Evolutionary conservation across 352 stramenopile genomes (phyloP).

Genomic region (Chrysophaeum taylorii): DNA sequence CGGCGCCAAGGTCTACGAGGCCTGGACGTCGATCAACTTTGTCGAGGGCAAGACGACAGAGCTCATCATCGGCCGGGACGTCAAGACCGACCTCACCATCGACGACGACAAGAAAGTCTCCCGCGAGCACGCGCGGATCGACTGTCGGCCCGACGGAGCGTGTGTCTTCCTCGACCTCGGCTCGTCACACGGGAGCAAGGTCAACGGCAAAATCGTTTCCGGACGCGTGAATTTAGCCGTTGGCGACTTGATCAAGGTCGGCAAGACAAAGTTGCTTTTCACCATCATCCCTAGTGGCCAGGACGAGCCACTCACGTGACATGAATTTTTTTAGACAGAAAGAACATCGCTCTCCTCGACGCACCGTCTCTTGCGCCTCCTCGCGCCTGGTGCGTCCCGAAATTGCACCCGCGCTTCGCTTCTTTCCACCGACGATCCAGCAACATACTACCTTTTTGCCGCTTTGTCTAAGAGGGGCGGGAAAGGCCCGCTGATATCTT

Average conservation of each 20-base stretch:
- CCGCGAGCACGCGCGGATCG: not conserved
- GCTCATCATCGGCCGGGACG: not conserved
- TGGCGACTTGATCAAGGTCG: constrained; percentile 4
- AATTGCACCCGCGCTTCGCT: too few relatives aligned
- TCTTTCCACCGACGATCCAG: too few relatives aligned
- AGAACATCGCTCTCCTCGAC: too few relatives aligned
- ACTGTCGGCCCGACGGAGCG: not conserved
- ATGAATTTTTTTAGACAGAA: too few relatives aligned
- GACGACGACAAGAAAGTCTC: not conserved
- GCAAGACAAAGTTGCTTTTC: constrained; percentile 1
- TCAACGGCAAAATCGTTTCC: not conserved
- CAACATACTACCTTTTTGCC: too few relatives aligned
- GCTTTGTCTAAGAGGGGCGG: too few relatives aligned
- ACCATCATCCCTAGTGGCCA: not conserved
- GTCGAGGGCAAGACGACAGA: not conserved
- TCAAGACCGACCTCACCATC: not conserved
- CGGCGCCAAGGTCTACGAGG: not conserved
- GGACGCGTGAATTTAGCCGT: not conserved
- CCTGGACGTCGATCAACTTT: not conserved
- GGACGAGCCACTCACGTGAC: too few relatives aligned
- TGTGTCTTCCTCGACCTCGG: not conserved
- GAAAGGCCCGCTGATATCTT: too few relatives aligned
- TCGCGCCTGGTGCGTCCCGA: too few relatives aligned
- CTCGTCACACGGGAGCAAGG: not conserved
- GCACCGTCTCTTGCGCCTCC: too few relatives aligned